Percentiles rank a stretch among this genome's conserved stretches.
phyloP scores from a whole-genome alignment of 2,329 filamentous ascomycete genomes.

The Cercospora brassicicola region DNA sequence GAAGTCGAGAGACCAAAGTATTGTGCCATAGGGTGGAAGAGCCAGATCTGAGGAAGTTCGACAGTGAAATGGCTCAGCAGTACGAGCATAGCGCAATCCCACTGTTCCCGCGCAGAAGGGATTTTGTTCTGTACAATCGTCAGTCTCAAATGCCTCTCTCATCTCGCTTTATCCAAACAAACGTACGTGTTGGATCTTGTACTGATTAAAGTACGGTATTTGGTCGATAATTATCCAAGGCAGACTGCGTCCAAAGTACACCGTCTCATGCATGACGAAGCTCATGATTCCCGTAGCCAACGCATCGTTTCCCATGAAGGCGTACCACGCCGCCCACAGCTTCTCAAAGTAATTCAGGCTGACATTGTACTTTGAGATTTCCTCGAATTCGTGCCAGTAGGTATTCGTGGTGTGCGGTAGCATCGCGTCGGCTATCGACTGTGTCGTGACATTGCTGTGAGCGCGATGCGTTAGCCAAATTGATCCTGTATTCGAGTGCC shows the following conservation, averaged over 20 bases:
- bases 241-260: constrained; percentile 90
- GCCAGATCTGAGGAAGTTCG: constrained; percentile 97
- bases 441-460: constrained; percentile 38
- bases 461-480: constrained; percentile 7
- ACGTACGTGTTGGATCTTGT: constrained; percentile 85
- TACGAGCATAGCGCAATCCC: constrained; percentile 88
- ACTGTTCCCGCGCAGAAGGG: constrained; percentile 89
- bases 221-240: constrained; percentile 92
- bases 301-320: constrained; percentile 96
- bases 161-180: background rate
- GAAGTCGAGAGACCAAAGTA: constrained; percentile 85
- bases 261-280: constrained; percentile 87
- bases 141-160: constrained; percentile 20
- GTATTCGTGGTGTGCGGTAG: constrained; percentile 51
- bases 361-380: constrained; percentile 72
- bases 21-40: constrained; percentile 95
- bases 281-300: constrained; percentile 97
- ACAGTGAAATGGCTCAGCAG: constrained; percentile 96
- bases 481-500: background rate
- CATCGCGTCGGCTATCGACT: constrained; percentile 39
- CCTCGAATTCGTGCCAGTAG: constrained; percentile 66
- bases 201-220: constrained; percentile 84
- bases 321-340: constrained; percentile 94
- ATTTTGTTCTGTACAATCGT: constrained; percentile 65
- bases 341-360: constrained; percentile 83